phyloP scores from a whole-genome alignment of 495 filamentous ascomycete genomes.

The Hypoxylon fragiforme region DNA sequence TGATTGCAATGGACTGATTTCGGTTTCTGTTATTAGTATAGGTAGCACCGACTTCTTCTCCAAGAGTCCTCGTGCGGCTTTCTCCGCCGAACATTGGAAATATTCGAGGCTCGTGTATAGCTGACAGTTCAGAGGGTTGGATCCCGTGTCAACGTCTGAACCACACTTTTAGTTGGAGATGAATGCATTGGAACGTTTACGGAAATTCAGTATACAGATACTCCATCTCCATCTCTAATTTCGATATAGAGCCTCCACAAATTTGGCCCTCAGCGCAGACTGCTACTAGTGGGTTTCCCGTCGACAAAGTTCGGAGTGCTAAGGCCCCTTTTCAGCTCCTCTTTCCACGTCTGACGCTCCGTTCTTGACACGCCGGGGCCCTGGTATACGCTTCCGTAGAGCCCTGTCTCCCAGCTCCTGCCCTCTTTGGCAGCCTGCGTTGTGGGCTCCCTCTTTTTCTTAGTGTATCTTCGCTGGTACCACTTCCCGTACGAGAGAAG shows the following conservation, averaged over 20 bases:
- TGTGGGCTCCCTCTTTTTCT: constrained; percentile 8
- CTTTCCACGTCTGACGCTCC: constrained; percentile 54
- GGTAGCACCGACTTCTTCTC: constrained; percentile 18
- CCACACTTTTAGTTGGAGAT: constrained; percentile 2
- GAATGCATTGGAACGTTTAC: constrained; percentile 13
- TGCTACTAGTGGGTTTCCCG: constrained; percentile 27
- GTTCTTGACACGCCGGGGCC: constrained; percentile 52
- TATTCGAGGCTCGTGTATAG: constrained; percentile 22
- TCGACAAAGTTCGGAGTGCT: constrained; percentile 33
- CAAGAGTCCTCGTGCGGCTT: constrained; percentile 1
- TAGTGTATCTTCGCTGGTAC: constrained; percentile 38
- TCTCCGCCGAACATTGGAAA: background rate
- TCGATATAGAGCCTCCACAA: background rate
- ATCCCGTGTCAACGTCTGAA: constrained; percentile 9
- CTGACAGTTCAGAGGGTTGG: constrained; percentile 20
- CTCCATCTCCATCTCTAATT: constrained; percentile 9
- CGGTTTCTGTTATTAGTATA: background rate
- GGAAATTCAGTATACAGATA: constrained; percentile 1
- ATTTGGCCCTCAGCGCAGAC: constrained; percentile 23
- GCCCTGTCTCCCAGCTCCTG: constrained; percentile 51
- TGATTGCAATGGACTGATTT: background rate
- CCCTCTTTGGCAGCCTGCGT: constrained; percentile 37
- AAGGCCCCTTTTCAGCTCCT: constrained; percentile 44
- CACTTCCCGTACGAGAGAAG: constrained; percentile 45
- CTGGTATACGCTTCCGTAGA: constrained; percentile 57